Percentiles rank a stretch among this genome's conserved stretches.
Conservation (phyloP, 2,329 filamentous ascomycete species). For the Saccharata proteae region DNA sequence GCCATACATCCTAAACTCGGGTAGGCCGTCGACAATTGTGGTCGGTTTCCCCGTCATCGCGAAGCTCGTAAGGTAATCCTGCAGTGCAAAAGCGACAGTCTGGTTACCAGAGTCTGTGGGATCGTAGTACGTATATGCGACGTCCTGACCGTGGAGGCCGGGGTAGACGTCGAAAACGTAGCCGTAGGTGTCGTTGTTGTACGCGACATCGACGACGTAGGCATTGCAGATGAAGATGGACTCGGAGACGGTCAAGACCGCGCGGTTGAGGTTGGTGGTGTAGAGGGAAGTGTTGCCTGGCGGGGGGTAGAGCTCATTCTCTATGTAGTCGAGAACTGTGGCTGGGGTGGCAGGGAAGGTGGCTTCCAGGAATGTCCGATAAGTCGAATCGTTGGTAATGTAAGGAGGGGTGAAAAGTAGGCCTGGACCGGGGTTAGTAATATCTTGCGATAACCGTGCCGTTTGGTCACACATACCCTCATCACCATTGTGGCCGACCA, state of each 20-base stretch:
- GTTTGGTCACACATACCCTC: too few species aligned
- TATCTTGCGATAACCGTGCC: too few species aligned
- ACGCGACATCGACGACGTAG: slow-evolving; percentile 36
- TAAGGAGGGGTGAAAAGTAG: slow-evolving; percentile 33
- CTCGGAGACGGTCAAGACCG: slow-evolving; percentile 32
- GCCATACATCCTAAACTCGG: slow-evolving; percentile 37
- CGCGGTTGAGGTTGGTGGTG: slow-evolving; percentile 31
- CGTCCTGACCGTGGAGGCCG: slow-evolving; percentile 41
- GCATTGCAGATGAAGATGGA: slow-evolving; percentile 40
- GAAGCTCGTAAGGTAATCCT: slow-evolving; percentile 35
- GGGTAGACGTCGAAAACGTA: slow-evolving; percentile 44
- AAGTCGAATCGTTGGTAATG: slow-evolving; percentile 21
- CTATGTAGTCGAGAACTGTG: slow-evolving; percentile 1
- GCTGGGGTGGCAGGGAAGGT: not conserved
- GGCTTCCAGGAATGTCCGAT: too few species aligned
- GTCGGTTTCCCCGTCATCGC: slow-evolving; percentile 25
- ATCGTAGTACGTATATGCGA: slow-evolving; percentile 41
- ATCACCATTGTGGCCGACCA: slow-evolving; percentile 33
- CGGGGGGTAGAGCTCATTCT: slow-evolving; percentile 2
- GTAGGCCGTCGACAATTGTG: slow-evolving; percentile 24
- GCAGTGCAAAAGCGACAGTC: slow-evolving; percentile 30
- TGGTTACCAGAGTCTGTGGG: slow-evolving; percentile 27
- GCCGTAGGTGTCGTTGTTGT: slow-evolving; percentile 34
- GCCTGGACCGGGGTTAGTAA: too few species aligned
- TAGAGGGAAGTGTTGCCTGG: slow-evolving; percentile 37